Conservation (phyloP, 31 red algal species). For the Asparagopsis taxiformis region DNA sequence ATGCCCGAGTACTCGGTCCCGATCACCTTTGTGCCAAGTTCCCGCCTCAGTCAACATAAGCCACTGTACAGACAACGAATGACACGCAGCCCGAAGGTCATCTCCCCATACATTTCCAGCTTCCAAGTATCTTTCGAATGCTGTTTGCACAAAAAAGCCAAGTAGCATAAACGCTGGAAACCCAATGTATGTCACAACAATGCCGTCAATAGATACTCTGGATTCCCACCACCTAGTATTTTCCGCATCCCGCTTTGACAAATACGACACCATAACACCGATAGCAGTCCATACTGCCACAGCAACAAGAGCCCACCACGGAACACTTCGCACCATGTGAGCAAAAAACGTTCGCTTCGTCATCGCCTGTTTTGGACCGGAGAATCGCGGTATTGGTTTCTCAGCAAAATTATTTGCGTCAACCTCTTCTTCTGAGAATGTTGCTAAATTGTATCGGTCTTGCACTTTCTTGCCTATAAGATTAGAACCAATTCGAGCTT, state of each 20-base stretch:
- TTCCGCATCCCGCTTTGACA: not conserved
- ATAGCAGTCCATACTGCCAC: conserved; percentile 23
- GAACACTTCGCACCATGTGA: conserved; percentile 33
- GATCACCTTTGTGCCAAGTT: conserved; percentile 17
- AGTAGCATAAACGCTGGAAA: conserved; percentile 47
- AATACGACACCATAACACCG: conserved; percentile 25
- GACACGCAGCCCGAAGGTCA: conserved; percentile 25
- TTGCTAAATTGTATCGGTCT: conserved; percentile 14
- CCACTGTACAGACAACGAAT: conserved; percentile 13
- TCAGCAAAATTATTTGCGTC: not conserved
- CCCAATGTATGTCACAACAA: conserved; percentile 17
- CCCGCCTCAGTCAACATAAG: conserved; percentile 3
- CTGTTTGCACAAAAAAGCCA: conserved; percentile 39
- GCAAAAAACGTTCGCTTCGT: conserved; percentile 17
- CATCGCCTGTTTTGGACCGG: not conserved
- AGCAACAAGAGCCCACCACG: conserved; percentile 31
- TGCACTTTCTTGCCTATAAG: not conserved
- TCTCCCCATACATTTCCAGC: conserved; percentile 38
- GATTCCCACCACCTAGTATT: conserved; percentile 31
- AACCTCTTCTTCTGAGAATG: conserved; percentile 5
- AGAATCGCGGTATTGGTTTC: not conserved
- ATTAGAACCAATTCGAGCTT: conserved; percentile 11
- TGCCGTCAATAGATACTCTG: conserved; percentile 1
- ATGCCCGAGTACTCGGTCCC: conserved; percentile 15
- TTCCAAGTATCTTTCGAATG: conserved; percentile 24